Evolutionary conservation across 371 early-diverging fungal genomes (phyloP), one percentile per base, ranked within the genome.

Genomic region (Nematocida ausubeli): DNA sequence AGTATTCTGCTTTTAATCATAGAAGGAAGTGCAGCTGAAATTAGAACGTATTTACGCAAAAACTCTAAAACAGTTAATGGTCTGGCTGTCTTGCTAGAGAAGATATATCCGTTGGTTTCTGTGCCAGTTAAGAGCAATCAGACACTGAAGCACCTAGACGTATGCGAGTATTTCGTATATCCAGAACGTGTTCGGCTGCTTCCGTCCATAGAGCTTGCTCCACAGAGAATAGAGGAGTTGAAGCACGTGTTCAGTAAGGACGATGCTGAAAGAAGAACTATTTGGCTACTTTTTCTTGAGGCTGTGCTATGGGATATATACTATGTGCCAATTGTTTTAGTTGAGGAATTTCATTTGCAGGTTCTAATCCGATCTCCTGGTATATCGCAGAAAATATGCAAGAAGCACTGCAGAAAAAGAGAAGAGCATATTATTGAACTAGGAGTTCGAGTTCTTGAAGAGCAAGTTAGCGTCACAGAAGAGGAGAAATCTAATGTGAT

Each of bases 261-360:
- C 7, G 35, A 60, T 19, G 9, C 30, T 19, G 19, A 60, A 28
- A 60, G 35, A 28, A 32, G 39, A 60, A 35, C 24, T n/a, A 60
- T 58, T 24, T 72, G 34, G 44, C 30, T 40, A 0, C 47, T 72
- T n/a, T 72, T 72, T 64, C n/a, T 72, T 16, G 73, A 70, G 49
- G 9, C 65, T 19, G 32, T 62, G 6, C 19, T 62, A 2, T 5
- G n/a, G 12, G 22, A 32, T n/a, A 42, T 70, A 6, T 40, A 57
- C 42, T 66, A 40, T 7, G 34, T 19, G 9, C 6, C 16, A 22
- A 14, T 14, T 14, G 64, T 42, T 19, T n/a, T 39, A 22, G 65
- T 22, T 39, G 39, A 40, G 22, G 50, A 60, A 12, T 60, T 54
- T 28, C 28, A 40, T 24, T 24, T 56, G 35, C 47, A 32, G 19